Conservation (phyloP, 1,284 basidiomycete genomes). For the Ustilago nuda region DNA sequence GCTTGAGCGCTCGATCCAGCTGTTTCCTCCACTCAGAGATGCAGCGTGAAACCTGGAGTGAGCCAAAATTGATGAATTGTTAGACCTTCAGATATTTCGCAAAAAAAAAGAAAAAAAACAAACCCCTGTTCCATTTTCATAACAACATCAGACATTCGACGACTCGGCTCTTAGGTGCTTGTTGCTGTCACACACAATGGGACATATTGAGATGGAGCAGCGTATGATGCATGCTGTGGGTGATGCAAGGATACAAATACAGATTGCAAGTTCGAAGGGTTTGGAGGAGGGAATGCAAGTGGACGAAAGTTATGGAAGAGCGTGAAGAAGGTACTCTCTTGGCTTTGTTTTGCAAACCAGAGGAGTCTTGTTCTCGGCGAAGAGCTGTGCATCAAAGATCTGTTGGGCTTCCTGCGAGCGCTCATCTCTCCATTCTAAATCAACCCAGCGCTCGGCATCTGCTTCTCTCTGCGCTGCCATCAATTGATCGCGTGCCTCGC, state of each 20-base stretch:
- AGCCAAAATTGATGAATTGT: background rate
- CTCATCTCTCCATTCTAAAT: conserved; percentile 62
- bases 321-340: conserved; percentile 54
- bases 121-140: no score
- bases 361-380: conserved; percentile 47
- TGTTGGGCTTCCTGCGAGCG: conserved; percentile 39
- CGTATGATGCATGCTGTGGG: background rate
- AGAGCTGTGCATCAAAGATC: conserved; percentile 54
- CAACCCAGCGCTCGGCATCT: conserved; percentile 67
- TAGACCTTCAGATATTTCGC: background rate
- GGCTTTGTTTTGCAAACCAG: conserved; percentile 55
- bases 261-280: conserved; percentile 2
- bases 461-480: conserved; percentile 63
- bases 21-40: conserved; percentile 15
- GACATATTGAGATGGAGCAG: background rate
- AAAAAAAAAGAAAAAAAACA: no score
- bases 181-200: background rate
- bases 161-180: no score
- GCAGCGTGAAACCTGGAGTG: conserved; percentile 22
- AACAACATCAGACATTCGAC: no score
- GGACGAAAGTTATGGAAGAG: conserved; percentile 19
- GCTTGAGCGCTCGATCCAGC: conserved; percentile 15
- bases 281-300: background rate
- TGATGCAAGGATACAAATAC: conserved; percentile 33
- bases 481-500: conserved; percentile 49